Conservation (phyloP, 257 asterid species). For the Avicennia marina region DNA sequence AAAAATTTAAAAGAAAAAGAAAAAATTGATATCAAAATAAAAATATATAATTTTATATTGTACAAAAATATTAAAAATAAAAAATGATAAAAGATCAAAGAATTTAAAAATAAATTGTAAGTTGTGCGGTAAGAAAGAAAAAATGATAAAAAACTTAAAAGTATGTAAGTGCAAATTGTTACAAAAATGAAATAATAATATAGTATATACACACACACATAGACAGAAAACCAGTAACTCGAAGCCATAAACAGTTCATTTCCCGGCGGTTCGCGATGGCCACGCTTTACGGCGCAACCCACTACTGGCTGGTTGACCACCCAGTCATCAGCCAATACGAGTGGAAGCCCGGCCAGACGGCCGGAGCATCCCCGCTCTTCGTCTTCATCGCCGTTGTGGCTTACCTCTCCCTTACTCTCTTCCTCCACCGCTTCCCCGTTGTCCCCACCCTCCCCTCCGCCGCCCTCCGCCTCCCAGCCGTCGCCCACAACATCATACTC, state of each 20-base stretch:
- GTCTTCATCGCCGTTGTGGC: conserved; percentile 36
- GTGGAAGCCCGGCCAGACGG: conserved; percentile 41
- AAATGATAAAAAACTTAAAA: too few species aligned
- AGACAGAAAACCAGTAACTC: too few species aligned
- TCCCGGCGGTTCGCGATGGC: conserved; percentile 36
- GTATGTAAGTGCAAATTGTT: too few species aligned
- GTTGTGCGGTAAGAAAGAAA: too few species aligned
- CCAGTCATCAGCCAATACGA: conserved; percentile 45
- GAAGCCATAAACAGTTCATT: too few species aligned
- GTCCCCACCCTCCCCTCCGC: conserved; percentile 37
- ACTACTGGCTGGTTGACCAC: conserved; percentile 52
- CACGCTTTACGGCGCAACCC: conserved; percentile 28
- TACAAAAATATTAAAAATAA: too few species aligned
- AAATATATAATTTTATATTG: too few species aligned
- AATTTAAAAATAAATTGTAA: too few species aligned
- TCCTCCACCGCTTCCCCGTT: conserved; percentile 33
- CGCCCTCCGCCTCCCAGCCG: conserved; percentile 43
- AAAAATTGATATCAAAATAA: too few species aligned
- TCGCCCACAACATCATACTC: conserved; percentile 52
- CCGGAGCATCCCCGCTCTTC: conserved; percentile 42
- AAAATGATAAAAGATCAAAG: too few species aligned
- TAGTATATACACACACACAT: too few species aligned
- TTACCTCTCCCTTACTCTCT: conserved; percentile 46
- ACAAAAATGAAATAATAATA: not conserved
- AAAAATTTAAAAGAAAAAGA: too few species aligned